phyloP scores from a whole-genome alignment of 2,329 filamentous ascomycete genomes.

The Fusarium ramigenum region DNA sequence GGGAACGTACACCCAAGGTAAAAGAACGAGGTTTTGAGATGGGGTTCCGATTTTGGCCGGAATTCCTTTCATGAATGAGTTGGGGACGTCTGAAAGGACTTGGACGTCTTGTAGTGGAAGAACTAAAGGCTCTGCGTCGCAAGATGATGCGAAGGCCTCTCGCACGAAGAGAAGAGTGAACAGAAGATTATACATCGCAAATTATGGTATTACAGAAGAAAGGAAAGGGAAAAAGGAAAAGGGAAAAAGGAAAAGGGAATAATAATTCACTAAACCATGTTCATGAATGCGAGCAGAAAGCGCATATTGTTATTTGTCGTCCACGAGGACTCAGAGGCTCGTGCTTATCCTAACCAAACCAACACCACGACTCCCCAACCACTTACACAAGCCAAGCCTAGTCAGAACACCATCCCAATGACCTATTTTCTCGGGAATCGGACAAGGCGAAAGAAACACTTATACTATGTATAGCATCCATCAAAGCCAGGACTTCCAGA shows the following conservation, averaged over 20 bases:
- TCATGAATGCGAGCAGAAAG: neutral
- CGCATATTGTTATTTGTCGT: neutral
- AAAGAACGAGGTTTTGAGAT: slow-evolving; percentile 41
- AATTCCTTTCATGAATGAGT: slow-evolving; percentile 45
- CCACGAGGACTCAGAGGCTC: neutral
- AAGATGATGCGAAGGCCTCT: slow-evolving; percentile 5
- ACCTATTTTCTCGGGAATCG: neutral
- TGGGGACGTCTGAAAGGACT: slow-evolving; percentile 32
- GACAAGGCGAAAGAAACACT: neutral
- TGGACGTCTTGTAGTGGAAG: slow-evolving; percentile 36
- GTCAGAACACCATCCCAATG: no score
- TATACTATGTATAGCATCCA: neutral
- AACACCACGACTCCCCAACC: neutral
- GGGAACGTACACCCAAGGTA: slow-evolving; percentile 46
- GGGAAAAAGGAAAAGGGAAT: no score
- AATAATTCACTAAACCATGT: neutral
- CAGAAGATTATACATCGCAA: slow-evolving; percentile 12
- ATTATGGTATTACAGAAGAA: neutral
- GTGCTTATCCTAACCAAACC: neutral
- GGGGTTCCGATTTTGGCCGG: slow-evolving; percentile 40
- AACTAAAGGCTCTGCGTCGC: slow-evolving; percentile 18
- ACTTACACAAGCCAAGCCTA: neutral
- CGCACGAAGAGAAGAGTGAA: neutral
- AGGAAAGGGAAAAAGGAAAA: no score
- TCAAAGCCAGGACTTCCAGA: neutral